Base-by-base conservation (phyloP, 345 rosid species). In the Salix suchowensis region DNA sequence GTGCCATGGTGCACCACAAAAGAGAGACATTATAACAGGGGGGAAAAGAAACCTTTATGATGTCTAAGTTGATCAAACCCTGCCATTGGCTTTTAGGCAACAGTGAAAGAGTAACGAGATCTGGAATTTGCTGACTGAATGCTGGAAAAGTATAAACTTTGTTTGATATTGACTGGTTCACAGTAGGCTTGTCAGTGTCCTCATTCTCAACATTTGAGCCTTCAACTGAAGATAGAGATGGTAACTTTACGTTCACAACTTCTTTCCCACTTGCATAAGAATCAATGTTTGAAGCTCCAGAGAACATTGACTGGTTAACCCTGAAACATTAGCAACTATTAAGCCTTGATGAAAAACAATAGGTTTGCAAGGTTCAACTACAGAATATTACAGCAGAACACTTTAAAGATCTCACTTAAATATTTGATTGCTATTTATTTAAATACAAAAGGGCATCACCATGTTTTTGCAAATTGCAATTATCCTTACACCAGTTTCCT, bases 61-160 rank as follows among this genome's bases (percentile, higher is more conserved):
- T 90, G 83, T 94, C 98, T 81, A 96, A 86, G 88, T 92, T 96
- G 84, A 96, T 86, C 91, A 94, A 84, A 82, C 97, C 86, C 77
- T 96, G 98, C 99, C 98, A 96, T 74, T 96, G 98, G 88, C 93
- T 91, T 81, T 91, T 96, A 28, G 97, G 98, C 88, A 96, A 85
- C 52, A 94, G 74, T 42, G 97, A 96, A 42, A 94, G 91, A 62
- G 97, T 96, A 72, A 94, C 97, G 74, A 94, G 94, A 75, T 91
- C 97, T 2, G 98, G 99, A 68, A 92, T 94, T 84, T 89, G 95
- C 71, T 86, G 79, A 73, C 39, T 78, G 52, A 84, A 85, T 52
- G 84, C 71, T 77, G 79, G 77, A 71, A 78, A 83, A 71, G 72
- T 81, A 34, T 74, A 80, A 78, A 78, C 73, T 37, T 78, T 84